These are phyloP conservation scores for Pholiota conissans DNA, from an alignment of 768 basidiomycete species.

Conservation along the genomic window DNA sequence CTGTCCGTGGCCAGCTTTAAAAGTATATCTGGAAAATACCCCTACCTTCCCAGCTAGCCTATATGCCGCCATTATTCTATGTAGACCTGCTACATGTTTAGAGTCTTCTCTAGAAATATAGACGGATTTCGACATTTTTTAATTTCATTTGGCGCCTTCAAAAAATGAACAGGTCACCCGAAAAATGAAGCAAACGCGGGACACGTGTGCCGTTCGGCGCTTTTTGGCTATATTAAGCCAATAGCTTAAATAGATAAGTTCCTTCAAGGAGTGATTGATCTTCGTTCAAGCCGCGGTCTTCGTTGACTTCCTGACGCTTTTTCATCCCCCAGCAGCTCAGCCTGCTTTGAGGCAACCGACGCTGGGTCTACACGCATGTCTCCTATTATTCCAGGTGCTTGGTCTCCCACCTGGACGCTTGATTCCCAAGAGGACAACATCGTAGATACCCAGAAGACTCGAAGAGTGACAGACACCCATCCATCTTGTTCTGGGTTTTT, in stretches of 20 bases:
- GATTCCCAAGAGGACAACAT: not conserved
- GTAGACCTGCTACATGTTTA: conserved; percentile 1
- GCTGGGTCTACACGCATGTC: conserved; percentile 1
- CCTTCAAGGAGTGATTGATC: not conserved
- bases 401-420: conserved; percentile 19
- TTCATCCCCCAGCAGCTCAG: not conserved
- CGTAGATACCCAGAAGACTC: conserved; percentile 6
- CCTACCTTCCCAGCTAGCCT: conserved; percentile 5
- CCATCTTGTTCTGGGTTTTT: not conserved
- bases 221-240: not conserved
- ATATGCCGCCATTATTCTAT: conserved; percentile 5
- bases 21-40: conserved; percentile 12
- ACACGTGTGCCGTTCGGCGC: not conserved
- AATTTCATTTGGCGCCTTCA: too few relatives aligned
- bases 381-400: conserved; percentile 21
- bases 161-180: too few relatives aligned
- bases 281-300: not conserved
- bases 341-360: not conserved
- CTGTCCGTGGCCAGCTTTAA: conserved; percentile 77
- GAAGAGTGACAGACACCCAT: conserved; percentile 4
- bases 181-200: too few relatives aligned
- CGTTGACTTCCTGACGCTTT: not conserved
- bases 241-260: not conserved
- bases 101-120: not conserved
- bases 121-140: not conserved